Percentiles rank a stretch among this genome's conserved stretches.
Conservation (phyloP, 805 yeast species). For the Yamadazyma insecticola region DNA sequence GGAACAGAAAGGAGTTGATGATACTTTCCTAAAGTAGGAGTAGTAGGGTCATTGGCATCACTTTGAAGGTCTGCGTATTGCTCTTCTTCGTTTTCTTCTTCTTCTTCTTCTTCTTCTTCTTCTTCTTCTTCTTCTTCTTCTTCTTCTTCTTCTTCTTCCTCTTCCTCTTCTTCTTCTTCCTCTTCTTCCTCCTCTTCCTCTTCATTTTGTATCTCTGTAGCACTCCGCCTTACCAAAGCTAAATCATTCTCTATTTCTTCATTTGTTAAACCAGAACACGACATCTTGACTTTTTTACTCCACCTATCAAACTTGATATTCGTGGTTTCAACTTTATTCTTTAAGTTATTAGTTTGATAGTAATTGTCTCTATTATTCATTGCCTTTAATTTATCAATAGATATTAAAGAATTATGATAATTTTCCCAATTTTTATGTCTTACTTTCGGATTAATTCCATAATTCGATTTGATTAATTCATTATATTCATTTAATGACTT, state of each 20-base stretch:
- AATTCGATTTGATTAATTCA: conserved; percentile 25
- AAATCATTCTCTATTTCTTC: conserved; percentile 25
- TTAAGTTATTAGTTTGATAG: no score
- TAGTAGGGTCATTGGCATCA: no score
- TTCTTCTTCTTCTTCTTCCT: conserved; percentile 4
- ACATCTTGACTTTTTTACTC: no score
- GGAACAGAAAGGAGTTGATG: no score
- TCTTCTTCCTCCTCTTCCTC: conserved; percentile 7
- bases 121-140: conserved; percentile 4
- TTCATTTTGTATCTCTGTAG: conserved; percentile 8
- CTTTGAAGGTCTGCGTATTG: no score
- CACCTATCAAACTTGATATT: no score
- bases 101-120: conserved; percentile 7
- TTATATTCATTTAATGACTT: conserved; percentile 23
- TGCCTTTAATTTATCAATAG: no score
- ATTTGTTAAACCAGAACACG: conserved; percentile 18
- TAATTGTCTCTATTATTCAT: no score
- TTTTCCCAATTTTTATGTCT: conserved; percentile 6
- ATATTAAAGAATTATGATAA: conserved; percentile 9
- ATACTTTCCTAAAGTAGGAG: no score
- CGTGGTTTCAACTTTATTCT: no score
- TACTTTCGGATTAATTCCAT: conserved; percentile 14
- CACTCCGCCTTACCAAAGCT: conserved; percentile 13
- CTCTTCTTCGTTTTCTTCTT: no score
- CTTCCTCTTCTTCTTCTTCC: conserved; percentile 10